Percentiles rank a stretch among this genome's conserved stretches.
Conservation (phyloP, 2,329 filamentous ascomycete species). For the Calonectria pseudoreteaudii region DNA sequence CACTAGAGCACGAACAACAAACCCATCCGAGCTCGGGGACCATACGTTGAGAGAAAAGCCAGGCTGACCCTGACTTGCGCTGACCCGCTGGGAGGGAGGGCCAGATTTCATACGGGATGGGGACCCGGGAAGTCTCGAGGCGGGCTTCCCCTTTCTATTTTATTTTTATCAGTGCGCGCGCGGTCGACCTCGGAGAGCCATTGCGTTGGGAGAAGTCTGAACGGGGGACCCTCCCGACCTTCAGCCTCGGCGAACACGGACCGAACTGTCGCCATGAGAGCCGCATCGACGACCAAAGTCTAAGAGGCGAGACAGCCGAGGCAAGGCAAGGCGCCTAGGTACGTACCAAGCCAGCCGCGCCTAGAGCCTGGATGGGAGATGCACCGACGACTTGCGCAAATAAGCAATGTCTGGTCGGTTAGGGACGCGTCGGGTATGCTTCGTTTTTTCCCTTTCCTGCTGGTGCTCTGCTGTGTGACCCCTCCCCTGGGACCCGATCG, state of each 20-base stretch:
- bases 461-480: not conserved
- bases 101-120: slow-evolving; percentile 13
- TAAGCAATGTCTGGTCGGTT: not conserved
- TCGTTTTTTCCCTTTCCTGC: not conserved
- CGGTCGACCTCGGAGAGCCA: not conserved
- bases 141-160: not conserved
- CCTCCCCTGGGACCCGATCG: slow-evolving; percentile 27
- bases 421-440: not conserved
- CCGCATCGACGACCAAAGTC: slow-evolving; percentile 6
- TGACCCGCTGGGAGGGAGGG: slow-evolving; percentile 9
- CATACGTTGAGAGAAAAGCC: not conserved
- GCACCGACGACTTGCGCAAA: not conserved
- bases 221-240: slow-evolving; percentile 26
- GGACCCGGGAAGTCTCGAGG: slow-evolving; percentile 9
- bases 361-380: not conserved
- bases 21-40: slow-evolving; percentile 14
- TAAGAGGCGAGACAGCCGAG: slow-evolving; percentile 4
- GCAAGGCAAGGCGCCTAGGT: not conserved
- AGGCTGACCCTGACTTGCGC: slow-evolving; percentile 10
- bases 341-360: not conserved
- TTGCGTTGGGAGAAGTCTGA: not conserved
- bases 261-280: slow-evolving; percentile 35
- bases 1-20: slow-evolving; percentile 22
- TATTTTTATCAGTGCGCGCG: not conserved
- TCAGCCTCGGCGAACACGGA: slow-evolving; percentile 22